Base-by-base conservation (phyloP, 2,329 filamentous ascomycete species). In the Pseudocercospora ulei region DNA sequence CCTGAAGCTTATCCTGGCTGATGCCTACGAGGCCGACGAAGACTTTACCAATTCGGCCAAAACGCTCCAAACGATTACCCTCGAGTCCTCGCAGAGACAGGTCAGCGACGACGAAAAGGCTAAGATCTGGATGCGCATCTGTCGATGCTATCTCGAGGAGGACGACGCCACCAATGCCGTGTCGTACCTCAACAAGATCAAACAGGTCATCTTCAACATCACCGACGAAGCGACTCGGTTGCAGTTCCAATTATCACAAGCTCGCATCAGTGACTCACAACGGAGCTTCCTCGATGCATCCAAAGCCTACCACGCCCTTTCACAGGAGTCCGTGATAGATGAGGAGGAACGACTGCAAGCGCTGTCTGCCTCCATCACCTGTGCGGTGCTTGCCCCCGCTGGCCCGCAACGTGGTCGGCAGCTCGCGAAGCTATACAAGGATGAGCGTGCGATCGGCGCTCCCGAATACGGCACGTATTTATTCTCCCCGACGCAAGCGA, bases 91-190 rank as follows among this genome's bases (percentile, higher is more conserved):
- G 2, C 86, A 94, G 66, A 80, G 88, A 33, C 78, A 82, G 40
- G 78, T 95, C 22, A 76, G 78, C 17, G 79, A 86, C 58, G 76
- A 83, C 53, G 82, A 88, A 51, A 87, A 86, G 63, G 84, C 85
- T 5, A 71, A 72, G 38, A 75, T 90, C 38, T 96, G 88, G 84
- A 81, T 96, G 52, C 82, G 88, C 44, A 94, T 98, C 57, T 86
- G 92, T 58, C 77, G 90, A 46, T 82, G 92, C 67, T 92, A 90
- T 60, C 75, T 98, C 46, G 88, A 98, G 66, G 84, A 87, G 31
- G 88, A 94, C 59, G 87, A 96, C 64, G 81, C 84, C 5, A 85
- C 80, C 1, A 72, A 75, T 22, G 90, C 90, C 26, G 85, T 92
- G 59, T 75, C 73, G 25, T 93, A 87, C 59, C 72, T 98, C 55